Base-by-base conservation (phyloP, 345 rosid genomes). In the Aethionema arabicum region DNA sequence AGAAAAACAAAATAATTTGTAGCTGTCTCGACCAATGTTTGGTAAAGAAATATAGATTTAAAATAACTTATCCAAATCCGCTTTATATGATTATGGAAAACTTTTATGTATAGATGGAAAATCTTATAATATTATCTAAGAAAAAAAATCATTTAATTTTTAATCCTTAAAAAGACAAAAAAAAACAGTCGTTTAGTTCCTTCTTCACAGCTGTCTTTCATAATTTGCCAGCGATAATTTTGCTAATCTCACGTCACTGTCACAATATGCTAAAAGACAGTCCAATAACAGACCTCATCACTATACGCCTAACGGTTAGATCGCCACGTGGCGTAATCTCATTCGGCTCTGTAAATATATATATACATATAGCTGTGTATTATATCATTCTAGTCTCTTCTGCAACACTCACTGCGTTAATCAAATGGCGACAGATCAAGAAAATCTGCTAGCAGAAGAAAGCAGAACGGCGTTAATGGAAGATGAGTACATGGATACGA, bases 401-500 rank as follows among this genome's bases (percentile, higher is more conserved):
- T 38, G 1, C n/a, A 8, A 3, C 11, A 4, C n/a, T 40, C 44
- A 4, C 8, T 40, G 10, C 44, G 1, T 12, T 41, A 32, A 52
- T 33, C 40, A 21, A 57, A 79, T 79, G 80, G 72, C 65, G 8
- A 53, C 49, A 4, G 73, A 66, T 53, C 63, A 14, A 13, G 74
- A 76, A 13, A 76, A 51, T 8, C 37, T 53, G 11, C 56, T 42
- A 36, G 44, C 55, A 0, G 55, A 43, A 5, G 5, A 31, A 5
- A 54, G 41, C 59, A 43, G 36, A 54, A 53, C 58, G 14, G 41
- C 58, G 59, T 8, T 29, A 11, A 31, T 10, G 56, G 56, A 51
- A 4, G 82, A 79, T 32, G 82, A 72, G 43, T 56, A 53, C n/a
- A 77, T 69, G 10, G 78, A 74, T 35, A 32, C 61, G 32, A n/a